Percentiles rank a stretch among this genome's conserved stretches.
Evolutionary conservation across 331 rosid genomes (phyloP).

Genomic region (Rosa hybrid): DNA sequence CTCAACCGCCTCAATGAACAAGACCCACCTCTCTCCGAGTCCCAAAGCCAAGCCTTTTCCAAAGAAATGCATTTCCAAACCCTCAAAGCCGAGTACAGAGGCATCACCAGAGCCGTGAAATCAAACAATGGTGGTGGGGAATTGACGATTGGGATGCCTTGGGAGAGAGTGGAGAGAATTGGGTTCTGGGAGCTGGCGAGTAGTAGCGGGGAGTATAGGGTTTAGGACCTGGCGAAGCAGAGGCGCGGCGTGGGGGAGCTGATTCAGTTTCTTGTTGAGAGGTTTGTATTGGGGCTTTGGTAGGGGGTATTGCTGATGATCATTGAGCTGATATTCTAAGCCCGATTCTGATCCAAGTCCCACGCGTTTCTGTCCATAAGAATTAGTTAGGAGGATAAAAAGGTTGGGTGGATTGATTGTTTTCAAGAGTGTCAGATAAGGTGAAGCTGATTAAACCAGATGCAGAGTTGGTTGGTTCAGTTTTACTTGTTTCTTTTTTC

Average conservation of each 20-base stretch:
- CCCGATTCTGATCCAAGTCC: no score
- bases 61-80: conserved; percentile 57
- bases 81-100: conserved; percentile 52
- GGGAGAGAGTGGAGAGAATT: conserved; percentile 45
- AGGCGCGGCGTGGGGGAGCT: conserved; percentile 61
- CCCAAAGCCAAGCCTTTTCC: conserved; percentile 41
- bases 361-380: no score
- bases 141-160: conserved; percentile 64
- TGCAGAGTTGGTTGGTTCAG: no score
- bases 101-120: conserved; percentile 47
- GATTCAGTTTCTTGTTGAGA: conserved; percentile 74
- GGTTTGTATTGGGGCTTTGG: conserved; percentile 48
- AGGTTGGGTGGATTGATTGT: no score
- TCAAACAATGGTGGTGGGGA: conserved; percentile 6
- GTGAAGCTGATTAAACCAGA: no score
- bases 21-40: not conserved
- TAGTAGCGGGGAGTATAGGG: no score
- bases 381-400: no score
- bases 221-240: conserved; percentile 13
- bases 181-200: conserved; percentile 40
- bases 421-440: no score
- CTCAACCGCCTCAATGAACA: no score
- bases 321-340: no score
- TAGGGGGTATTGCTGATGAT: no score
- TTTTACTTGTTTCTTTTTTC: no score